A percentile compares a stretch with the other conserved stretches of the same genome.
These are phyloP conservation scores for Annulohypoxylon stygium DNA, from an alignment of 495 filamentous ascomycete genomes.

Conservation along the genomic window DNA sequence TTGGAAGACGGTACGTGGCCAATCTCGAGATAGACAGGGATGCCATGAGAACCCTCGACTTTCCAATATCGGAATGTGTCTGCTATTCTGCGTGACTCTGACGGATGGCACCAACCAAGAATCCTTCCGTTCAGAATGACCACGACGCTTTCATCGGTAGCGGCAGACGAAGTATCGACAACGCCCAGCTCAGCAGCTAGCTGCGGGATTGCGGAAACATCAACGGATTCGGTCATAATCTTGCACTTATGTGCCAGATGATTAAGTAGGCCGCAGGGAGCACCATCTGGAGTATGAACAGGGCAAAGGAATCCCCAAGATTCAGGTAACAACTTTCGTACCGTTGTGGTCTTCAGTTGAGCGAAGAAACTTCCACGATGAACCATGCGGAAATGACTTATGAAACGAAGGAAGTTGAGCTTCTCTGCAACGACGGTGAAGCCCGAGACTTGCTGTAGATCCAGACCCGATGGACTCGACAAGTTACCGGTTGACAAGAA, in stretches of 20 bases:
- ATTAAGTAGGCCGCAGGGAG: constrained; percentile 93
- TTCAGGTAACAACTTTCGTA: constrained; percentile 93
- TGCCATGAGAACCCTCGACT: constrained; percentile 85
- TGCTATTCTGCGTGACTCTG: constrained; percentile 80
- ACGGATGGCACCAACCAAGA: constrained; percentile 88
- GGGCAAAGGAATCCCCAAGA: constrained; percentile 98
- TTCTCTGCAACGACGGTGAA: constrained; percentile 98
- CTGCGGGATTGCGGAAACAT: constrained; percentile 78
- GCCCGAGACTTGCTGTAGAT: constrained; percentile 92
- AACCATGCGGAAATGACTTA: constrained; percentile 99
- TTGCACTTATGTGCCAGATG: constrained; percentile 97
- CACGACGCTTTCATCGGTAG: constrained; percentile 81
- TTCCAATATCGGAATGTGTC: constrained; percentile 94
- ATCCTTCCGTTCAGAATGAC: constrained; percentile 92
- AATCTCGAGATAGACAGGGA: constrained; percentile 90
- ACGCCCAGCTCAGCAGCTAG: constrained; percentile 84
- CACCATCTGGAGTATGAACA: constrained; percentile 96
- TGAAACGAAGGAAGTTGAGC: constrained; percentile 98
- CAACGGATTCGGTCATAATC: constrained; percentile 77
- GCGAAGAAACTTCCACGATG: constrained; percentile 99
- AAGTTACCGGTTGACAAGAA: constrained; percentile 97
- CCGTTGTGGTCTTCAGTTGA: constrained; percentile 95
- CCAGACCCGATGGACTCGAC: constrained; percentile 87
- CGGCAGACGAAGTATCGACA: constrained; percentile 75
- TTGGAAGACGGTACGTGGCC: constrained; percentile 88